Percentiles rank a stretch among this genome's conserved stretches.
phyloP scores from a whole-genome alignment of 768 basidiomycete genomes.

The Phaffia tasmanica region DNA sequence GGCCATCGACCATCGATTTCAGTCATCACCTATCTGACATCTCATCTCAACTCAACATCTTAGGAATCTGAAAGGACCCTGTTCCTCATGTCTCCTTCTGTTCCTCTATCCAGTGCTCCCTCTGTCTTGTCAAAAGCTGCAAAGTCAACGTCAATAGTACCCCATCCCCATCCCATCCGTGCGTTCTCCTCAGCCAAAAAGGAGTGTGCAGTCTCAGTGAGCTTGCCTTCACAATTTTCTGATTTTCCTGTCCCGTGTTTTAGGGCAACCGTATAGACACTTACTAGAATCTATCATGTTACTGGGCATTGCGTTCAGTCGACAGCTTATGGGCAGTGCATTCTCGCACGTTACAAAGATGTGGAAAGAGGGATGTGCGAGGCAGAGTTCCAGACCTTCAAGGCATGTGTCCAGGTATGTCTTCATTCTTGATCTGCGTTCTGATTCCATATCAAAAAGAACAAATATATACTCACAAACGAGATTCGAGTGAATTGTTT shows the following conservation, averaged over 20 bases:
- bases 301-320: not conserved
- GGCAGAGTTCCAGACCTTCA: slow-evolving; percentile 72
- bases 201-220: slow-evolving; percentile 13
- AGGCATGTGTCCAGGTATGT: slow-evolving; percentile 54
- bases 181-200: slow-evolving; percentile 8
- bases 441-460: too few relatives aligned
- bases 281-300: not conserved
- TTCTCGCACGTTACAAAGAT: slow-evolving; percentile 69
- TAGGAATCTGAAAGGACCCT: too few relatives aligned
- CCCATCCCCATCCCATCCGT: slow-evolving; percentile 12
- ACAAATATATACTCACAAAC: too few relatives aligned
- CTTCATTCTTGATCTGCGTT: too few relatives aligned
- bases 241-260: not conserved
- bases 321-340: slow-evolving; percentile 70
- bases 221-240: not conserved
- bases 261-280: not conserved
- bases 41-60: too few relatives aligned
- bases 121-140: too few relatives aligned
- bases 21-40: too few relatives aligned
- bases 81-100: too few relatives aligned
- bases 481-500: too few relatives aligned
- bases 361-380: slow-evolving; percentile 72
- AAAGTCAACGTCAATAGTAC: too few relatives aligned
- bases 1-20: too few relatives aligned
- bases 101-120: too few relatives aligned